A percentile compares a stretch with the other conserved stretches of the same genome.
phyloP scores from a whole-genome alignment of 1,284 basidiomycete genomes.

The Stygiomarasmius scandens region DNA sequence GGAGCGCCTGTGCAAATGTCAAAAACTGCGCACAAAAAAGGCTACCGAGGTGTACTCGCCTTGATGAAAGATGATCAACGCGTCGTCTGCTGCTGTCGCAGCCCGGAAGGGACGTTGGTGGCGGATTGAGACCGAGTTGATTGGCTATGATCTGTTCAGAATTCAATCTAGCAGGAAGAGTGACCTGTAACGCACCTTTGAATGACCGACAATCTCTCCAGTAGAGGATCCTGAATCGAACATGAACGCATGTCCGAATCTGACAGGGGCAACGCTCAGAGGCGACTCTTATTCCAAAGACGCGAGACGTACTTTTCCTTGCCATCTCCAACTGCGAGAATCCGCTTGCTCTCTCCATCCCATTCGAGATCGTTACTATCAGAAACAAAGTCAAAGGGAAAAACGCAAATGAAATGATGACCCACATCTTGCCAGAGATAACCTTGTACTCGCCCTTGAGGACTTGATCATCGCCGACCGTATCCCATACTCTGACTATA shows the following conservation, averaged over 20 bases:
- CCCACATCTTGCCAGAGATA: slow-evolving; percentile 80
- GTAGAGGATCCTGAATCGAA: slow-evolving; percentile 87
- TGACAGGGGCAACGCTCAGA: slow-evolving; percentile 31
- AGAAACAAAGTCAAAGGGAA: slow-evolving; percentile 3
- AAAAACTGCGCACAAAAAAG: background rate
- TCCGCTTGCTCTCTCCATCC: slow-evolving; percentile 96
- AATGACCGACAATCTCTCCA: slow-evolving; percentile 94
- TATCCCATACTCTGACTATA: slow-evolving; percentile 91
- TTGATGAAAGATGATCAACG: slow-evolving; percentile 79
- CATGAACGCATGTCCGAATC: slow-evolving; percentile 88
- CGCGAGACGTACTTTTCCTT: slow-evolving; percentile 70
- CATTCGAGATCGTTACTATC: slow-evolving; percentile 89
- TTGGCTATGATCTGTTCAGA: slow-evolving; percentile 45
- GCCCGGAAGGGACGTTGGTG: slow-evolving; percentile 91
- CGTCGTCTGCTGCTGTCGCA: slow-evolving; percentile 86
- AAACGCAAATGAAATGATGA: slow-evolving; percentile 15
- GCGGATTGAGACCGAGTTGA: slow-evolving; percentile 92
- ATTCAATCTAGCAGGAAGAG: too few species aligned
- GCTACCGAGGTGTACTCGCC: slow-evolving; percentile 39
- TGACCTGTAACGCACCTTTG: slow-evolving; percentile 59
- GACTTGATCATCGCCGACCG: slow-evolving; percentile 83
- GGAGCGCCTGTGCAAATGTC: slow-evolving; percentile 63
- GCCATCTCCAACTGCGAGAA: slow-evolving; percentile 96
- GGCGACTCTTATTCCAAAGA: background rate
- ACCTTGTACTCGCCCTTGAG: slow-evolving; percentile 87